Evolutionary conservation across 495 filamentous ascomycete genomes (phyloP), one percentile per base, ranked within the genome.

Genomic region (Bombardia bombarda): DNA sequence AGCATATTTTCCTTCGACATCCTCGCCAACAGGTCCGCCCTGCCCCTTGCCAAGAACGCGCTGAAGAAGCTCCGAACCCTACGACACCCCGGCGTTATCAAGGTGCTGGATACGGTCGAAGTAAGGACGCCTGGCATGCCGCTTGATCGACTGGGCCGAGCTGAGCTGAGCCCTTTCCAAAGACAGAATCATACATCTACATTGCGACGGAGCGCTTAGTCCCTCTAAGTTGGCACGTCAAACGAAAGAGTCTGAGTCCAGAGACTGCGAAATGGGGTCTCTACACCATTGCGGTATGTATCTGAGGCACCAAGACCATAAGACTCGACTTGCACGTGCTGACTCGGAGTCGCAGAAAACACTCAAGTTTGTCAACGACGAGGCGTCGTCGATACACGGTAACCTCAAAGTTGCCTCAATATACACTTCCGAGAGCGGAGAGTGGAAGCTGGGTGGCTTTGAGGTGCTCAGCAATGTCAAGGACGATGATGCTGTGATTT

Each of bases 241-340:
- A 82, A 60, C 73, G 89, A 51, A 88, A 85, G 67, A 86, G 81
- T 51, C 53, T 97, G 45, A 87, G 77, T 39, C 76, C 83, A 18
- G 93, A 97, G 64, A 96, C 88, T 1, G 75, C 87, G 5, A 97
- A 95, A 77, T 97, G 92, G 92, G 92, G 92, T 0, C 65, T 97
- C 30, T 84, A 85, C 55, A 85, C 77, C 50, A 72, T 95, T 34
- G 90, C 92, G 56, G 86, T 92, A 69, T 40, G 78, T 58, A 37
- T 13, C 4, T 19, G 7, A 7, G n/a, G 22, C 26, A 28, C 13
- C 26, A 28, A 28, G 26, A 28, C 13, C 26, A 28, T 10, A 28
- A 2, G 13, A 28, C 26, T 28, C 26, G 26, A 28, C 26, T n/a
- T n/a, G n/a, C 17, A 19, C n/a, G 17, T 34, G 25, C 56, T 61